Conservation (phyloP, 352 stramenopile genomes). For the Phytophthora vignae region DNA sequence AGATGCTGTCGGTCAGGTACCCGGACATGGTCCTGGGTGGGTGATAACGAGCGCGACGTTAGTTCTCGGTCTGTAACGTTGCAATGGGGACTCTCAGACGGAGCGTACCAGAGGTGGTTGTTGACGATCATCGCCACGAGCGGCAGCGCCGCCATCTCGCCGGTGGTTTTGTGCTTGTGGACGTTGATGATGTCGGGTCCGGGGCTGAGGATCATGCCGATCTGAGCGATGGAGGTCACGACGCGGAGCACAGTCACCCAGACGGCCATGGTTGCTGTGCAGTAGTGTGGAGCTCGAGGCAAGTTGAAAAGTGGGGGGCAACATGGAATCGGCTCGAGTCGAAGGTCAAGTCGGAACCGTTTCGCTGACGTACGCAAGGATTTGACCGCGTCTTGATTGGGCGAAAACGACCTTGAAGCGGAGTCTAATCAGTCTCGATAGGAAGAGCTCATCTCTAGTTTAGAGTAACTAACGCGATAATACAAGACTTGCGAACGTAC, state of each 20-base stretch:
- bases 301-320: slow-evolving; percentile 20
- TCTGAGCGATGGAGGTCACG: slow-evolving; percentile 30
- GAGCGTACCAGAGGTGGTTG: slow-evolving; percentile 35
- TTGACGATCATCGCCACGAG: slow-evolving; percentile 41
- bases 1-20: slow-evolving; percentile 39
- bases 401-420: slow-evolving; percentile 6
- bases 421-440: slow-evolving; percentile 26
- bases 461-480: not conserved
- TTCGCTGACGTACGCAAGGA: slow-evolving; percentile 27
- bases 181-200: slow-evolving; percentile 29
- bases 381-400: slow-evolving; percentile 13
- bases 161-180: slow-evolving; percentile 29
- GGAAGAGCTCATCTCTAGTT: slow-evolving; percentile 28
- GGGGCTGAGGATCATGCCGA: slow-evolving; percentile 34
- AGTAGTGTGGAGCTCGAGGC: slow-evolving; percentile 10
- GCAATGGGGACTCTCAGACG: not conserved
- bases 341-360: slow-evolving; percentile 5
- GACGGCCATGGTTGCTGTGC: slow-evolving; percentile 2
- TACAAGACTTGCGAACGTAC: not conserved
- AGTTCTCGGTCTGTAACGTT: not conserved
- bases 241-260: slow-evolving; percentile 35
- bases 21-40: slow-evolving; percentile 33
- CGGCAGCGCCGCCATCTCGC: slow-evolving; percentile 34
- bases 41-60: not conserved
- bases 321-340: not conserved